Evolutionary conservation across 2,329 filamentous ascomycete species (phyloP).

Genomic region (Lasiodiplodia gonubiensis): DNA sequence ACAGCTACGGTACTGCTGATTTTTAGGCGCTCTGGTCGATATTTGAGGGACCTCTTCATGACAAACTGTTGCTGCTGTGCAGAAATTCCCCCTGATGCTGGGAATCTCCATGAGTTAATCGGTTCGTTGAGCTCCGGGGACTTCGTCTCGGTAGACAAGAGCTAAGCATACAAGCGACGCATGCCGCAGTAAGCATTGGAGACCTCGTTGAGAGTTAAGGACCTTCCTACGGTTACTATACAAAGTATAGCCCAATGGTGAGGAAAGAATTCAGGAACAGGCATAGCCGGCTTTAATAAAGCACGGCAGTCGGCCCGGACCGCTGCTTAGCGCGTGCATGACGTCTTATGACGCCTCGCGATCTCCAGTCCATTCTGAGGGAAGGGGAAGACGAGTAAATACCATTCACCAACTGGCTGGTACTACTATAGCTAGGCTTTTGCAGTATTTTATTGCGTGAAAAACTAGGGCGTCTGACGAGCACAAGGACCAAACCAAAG

Average conservation of each 20-base stretch:
- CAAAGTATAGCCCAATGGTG: not conserved
- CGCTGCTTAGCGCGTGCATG: not conserved
- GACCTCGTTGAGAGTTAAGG: rapidly evolving
- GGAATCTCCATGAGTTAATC: not conserved
- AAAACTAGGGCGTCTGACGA: not conserved
- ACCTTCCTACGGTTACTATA: not conserved
- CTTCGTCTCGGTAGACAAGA: too few species aligned
- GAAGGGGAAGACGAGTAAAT: not conserved
- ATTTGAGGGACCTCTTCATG: not conserved
- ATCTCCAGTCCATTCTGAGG: not conserved
- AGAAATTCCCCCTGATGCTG: not conserved
- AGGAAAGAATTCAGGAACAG: not conserved
- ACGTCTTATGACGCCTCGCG: not conserved
- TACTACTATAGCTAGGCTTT: not conserved
- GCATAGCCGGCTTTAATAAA: not conserved
- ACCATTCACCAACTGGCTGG: not conserved
- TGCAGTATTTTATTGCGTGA: not conserved
- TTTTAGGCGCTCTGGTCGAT: not conserved
- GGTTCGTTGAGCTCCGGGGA: too few species aligned
- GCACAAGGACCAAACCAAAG: not conserved
- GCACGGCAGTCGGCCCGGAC: not conserved
- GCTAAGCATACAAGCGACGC: too few species aligned
- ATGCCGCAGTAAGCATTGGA: too few species aligned
- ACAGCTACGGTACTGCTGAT: too few species aligned
- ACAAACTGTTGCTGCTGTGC: not conserved